Evolutionary conservation across 306 rosid genomes (phyloP).

Genomic region (Cyclanthera cordifolia): DNA sequence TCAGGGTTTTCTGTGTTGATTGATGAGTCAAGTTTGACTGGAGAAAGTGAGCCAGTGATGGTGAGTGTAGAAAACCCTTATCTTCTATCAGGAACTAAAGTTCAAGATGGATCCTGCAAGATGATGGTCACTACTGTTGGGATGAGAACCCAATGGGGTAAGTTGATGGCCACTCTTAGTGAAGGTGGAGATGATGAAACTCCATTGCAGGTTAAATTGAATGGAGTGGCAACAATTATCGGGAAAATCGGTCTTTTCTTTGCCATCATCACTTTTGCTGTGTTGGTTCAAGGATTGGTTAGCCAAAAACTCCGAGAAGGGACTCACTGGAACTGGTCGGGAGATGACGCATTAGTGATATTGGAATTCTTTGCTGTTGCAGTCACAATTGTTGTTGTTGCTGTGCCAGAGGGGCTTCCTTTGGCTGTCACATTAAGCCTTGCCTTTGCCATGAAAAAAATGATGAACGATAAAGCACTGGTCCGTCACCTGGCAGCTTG

Average conservation of each 20-base stretch:
- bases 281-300: slow-evolving; percentile 64
- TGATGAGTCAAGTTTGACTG: slow-evolving; percentile 90
- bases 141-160: slow-evolving; percentile 99
- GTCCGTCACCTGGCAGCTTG: slow-evolving; percentile 97
- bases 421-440: slow-evolving; percentile 91
- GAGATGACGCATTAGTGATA: slow-evolving; percentile 67
- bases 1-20: slow-evolving; percentile 75
- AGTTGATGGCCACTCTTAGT: slow-evolving; percentile 86
- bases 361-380: slow-evolving; percentile 85
- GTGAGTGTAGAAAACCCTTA: slow-evolving; percentile 56
- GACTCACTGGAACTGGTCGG: slow-evolving; percentile 55
- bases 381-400: slow-evolving; percentile 90
- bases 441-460: slow-evolving; percentile 95
- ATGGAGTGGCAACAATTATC: slow-evolving; percentile 92
- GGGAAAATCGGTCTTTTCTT: slow-evolving; percentile 90
- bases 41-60: slow-evolving; percentile 91
- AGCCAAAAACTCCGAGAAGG: slow-evolving; percentile 48
- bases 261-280: slow-evolving; percentile 72
- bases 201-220: slow-evolving; percentile 85
- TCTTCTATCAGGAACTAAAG: slow-evolving; percentile 89
- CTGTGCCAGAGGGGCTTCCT: slow-evolving; percentile 95
- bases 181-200: slow-evolving; percentile 99
- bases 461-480: slow-evolving; percentile 98
- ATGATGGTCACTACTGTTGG: slow-evolving; percentile 89
- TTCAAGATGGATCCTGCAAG: slow-evolving; percentile 90